A percentile compares a stretch with the other conserved stretches of the same genome.
Conservation (phyloP, 306 rosid species). For the Astragalus glycyphyllos region DNA sequence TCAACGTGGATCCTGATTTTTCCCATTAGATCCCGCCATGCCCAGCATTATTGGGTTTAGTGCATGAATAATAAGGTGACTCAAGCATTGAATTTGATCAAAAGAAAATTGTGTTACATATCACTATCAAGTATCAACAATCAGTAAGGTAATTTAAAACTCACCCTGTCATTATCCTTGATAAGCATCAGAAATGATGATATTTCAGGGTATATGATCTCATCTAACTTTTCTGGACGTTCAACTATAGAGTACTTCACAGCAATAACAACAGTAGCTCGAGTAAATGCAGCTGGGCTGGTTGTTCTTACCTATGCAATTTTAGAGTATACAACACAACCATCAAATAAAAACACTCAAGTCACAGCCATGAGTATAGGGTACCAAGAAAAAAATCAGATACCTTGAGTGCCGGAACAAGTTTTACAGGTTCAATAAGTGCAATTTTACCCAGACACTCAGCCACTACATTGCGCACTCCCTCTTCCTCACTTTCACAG, state of each 20-base stretch:
- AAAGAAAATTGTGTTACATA: constrained; percentile 11
- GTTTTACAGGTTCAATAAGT: constrained; percentile 93
- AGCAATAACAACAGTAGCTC: constrained; percentile 99
- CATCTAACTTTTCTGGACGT: constrained; percentile 97
- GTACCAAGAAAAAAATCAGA: constrained; percentile 28
- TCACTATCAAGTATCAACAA: constrained; percentile 10
- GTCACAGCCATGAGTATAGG: constrained; percentile 35
- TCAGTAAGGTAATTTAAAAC: constrained; percentile 42
- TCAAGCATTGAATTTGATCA: background rate
- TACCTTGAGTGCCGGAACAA: constrained; percentile 98
- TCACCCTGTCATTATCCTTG: constrained; percentile 91
- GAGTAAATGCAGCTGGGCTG: constrained; percentile 93
- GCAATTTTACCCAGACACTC: constrained; percentile 99
- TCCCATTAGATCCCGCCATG: too few species aligned
- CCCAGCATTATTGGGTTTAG: too few species aligned
- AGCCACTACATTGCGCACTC: constrained; percentile 97
- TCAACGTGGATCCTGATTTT: too few species aligned
- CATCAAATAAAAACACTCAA: constrained; percentile 35
- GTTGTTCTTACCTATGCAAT: constrained; percentile 74
- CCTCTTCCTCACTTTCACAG: constrained; percentile 99
- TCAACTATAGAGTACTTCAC: constrained; percentile 97
- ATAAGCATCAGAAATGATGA: constrained; percentile 97
- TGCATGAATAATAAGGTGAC: too few species aligned
- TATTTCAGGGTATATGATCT: constrained; percentile 89
- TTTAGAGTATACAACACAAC: constrained; percentile 35